These are phyloP conservation scores for Coffea humblotiana DNA, from an alignment of 305 asterid genomes.

Conservation along the genomic window DNA sequence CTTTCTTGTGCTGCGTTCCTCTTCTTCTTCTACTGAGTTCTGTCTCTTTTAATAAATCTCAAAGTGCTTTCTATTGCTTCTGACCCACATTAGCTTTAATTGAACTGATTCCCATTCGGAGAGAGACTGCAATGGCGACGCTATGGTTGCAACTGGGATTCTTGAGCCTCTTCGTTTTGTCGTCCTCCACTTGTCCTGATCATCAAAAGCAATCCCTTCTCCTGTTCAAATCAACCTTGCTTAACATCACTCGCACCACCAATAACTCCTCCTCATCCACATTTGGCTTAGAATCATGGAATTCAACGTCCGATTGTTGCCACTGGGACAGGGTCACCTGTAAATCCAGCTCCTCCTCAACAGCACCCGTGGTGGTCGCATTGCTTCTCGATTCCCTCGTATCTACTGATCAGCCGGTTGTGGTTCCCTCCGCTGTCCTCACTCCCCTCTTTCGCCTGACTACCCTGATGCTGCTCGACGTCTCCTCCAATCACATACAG, in stretches of 20 bases:
- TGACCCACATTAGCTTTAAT: not conserved
- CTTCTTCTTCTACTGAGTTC: too few relatives aligned
- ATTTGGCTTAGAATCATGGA: conserved; percentile 13
- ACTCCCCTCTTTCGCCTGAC: conserved; percentile 28
- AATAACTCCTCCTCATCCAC: too few relatives aligned
- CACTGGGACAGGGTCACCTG: conserved; percentile 19
- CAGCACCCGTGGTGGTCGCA: not conserved
- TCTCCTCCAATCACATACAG: conserved; percentile 25
- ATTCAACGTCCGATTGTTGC: conserved; percentile 20
- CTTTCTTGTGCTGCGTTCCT: too few relatives aligned
- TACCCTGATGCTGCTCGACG: conserved; percentile 24
- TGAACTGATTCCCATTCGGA: too few relatives aligned
- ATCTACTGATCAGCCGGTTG: not conserved
- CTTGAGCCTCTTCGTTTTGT: not conserved
- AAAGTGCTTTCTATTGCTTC: too few relatives aligned
- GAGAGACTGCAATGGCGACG: not conserved
- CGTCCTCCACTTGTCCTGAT: conserved; percentile 6
- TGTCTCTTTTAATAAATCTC: too few relatives aligned
- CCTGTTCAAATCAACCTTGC: conserved; percentile 12
- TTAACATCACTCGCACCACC: not conserved
- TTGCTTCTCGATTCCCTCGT: conserved; percentile 6
- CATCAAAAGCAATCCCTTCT: conserved; percentile 25
- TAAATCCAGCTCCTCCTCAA: not conserved
- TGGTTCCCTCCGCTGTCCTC: conserved; percentile 20
- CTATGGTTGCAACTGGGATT: conserved; percentile 10